Percentiles rank a stretch among this genome's conserved stretches.
phyloP scores from a whole-genome alignment of 108 stramenopile genomes.

The Nitzschia sp. region DNA sequence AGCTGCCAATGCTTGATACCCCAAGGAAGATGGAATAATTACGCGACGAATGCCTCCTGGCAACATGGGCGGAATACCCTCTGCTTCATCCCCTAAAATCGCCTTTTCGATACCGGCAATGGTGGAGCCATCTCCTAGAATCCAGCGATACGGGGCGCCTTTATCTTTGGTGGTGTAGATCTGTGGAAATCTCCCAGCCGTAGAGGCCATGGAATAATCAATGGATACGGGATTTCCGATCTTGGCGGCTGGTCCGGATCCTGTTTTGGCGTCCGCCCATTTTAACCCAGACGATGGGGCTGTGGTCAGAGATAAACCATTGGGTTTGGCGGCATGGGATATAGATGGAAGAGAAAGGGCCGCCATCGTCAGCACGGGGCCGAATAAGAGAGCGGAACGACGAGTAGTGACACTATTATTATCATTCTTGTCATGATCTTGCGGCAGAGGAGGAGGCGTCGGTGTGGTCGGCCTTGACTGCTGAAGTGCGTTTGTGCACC shows the following conservation, averaged over 20 bases:
- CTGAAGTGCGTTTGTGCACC: no score
- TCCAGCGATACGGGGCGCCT: slow-evolving; percentile 66
- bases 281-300: slow-evolving; percentile 55
- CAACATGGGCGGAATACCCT: slow-evolving; percentile 43
- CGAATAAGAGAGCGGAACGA: no score
- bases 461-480: no score
- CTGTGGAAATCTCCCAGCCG: slow-evolving; percentile 70
- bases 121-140: slow-evolving; percentile 60
- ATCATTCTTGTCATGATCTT: no score
- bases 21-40: slow-evolving; percentile 58
- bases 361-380: no score
- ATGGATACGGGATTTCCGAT: slow-evolving; percentile 53
- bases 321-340: no score
- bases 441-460: no score
- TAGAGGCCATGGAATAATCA: slow-evolving; percentile 76
- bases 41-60: slow-evolving; percentile 71
- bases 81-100: slow-evolving; percentile 46
- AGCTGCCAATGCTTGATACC: slow-evolving; percentile 41
- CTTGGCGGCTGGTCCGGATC: slow-evolving; percentile 33
- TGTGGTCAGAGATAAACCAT: no score
- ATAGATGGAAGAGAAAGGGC: no score
- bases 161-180: slow-evolving; percentile 60
- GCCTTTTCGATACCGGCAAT: slow-evolving; percentile 72
- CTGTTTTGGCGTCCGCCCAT: slow-evolving; percentile 69
- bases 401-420: no score